Base-by-base conservation (phyloP, 345 rosid species). In the Punica granatum region DNA sequence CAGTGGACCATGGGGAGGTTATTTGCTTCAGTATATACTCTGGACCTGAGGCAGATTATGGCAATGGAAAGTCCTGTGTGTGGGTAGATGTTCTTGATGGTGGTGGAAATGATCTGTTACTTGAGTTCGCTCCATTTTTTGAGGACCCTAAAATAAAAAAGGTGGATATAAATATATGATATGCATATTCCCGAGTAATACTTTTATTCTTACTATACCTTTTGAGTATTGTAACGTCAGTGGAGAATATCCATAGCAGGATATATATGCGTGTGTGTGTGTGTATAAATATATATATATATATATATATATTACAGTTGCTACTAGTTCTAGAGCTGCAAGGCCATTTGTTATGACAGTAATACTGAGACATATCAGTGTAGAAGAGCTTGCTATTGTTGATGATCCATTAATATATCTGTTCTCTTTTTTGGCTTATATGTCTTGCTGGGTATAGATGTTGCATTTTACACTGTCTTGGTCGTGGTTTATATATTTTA, bases 71-170 rank as follows among this genome's bases (percentile, higher is more conserved):
- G 70, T 85, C 96, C 62, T 94, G 95, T 68, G 76, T 91, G 56
- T 94, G 97, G 99, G 94, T 94, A 28, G 99, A 94, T 84, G 84
- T 89, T 80, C 88, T 94, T 75, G 96, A 92, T 64, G 92, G 95
- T 64, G 90, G 88, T 41, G 91, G 94, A 68, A 73, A 59, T 33
- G 88, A 77, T 61, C 74, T 94, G 64, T 75, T 94, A 74, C 72
- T 66, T 19, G 90, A 80, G 73, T 94, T 94, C 78, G 86, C 74
- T 62, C 83, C 85, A 1, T 94, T 87, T 77, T 93, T 93, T 60
- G 78, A 86, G 78, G 87, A 91, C 68, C 73, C 85, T 0, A 74
- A 80, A 49, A 89, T 91, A 62, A 88, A 49, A 81, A 93, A 93
- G 86, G 97, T 90, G 64, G 69, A 7, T 37, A 10, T 26, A 11